These are phyloP conservation scores for Tetrahymena malaccensis DNA, from an alignment of 73 alveolate genomes.

Conservation along the genomic window DNA sequence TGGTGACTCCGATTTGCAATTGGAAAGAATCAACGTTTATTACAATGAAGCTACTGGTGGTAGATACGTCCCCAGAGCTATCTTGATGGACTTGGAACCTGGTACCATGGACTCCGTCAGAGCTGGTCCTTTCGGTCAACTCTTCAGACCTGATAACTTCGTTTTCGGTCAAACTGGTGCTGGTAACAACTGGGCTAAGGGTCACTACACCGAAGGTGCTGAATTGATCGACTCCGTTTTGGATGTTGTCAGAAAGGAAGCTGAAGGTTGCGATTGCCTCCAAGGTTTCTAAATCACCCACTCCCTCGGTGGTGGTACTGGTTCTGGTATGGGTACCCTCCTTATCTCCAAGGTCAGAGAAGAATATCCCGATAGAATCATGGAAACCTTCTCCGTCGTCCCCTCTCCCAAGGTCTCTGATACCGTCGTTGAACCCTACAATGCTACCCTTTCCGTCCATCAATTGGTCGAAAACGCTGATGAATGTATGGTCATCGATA, in stretches of 20 bases:
- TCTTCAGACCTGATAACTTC: slow-evolving; percentile 99
- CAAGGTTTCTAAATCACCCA: slow-evolving; percentile 90
- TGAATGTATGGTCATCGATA: slow-evolving; percentile 94
- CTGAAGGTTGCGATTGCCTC: slow-evolving; percentile 94
- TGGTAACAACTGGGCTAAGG: slow-evolving; percentile 99
- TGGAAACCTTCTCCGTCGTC: slow-evolving; percentile 93
- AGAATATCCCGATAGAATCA: slow-evolving; percentile 96
- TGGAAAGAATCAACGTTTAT: slow-evolving; percentile 91
- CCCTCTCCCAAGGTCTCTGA: slow-evolving; percentile 95
- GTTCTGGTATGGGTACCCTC: slow-evolving; percentile 97
- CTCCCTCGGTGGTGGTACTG: slow-evolving; percentile 94
- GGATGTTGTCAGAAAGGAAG: slow-evolving; percentile 94
- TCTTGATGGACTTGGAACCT: slow-evolving; percentile 99
- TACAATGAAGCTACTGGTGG: slow-evolving; percentile 98
- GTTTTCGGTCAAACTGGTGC: slow-evolving; percentile 95
- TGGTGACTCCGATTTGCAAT: slow-evolving; percentile 95
- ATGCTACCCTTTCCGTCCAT: slow-evolving; percentile 97
- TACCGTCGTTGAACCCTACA: slow-evolving; percentile 98
- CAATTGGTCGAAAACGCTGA: slow-evolving; percentile 96
- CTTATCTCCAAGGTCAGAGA: slow-evolving; percentile 92
- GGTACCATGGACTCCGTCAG: slow-evolving; percentile 98
- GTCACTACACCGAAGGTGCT: slow-evolving; percentile 97
- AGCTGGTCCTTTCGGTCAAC: slow-evolving; percentile 97
- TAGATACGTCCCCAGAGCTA: slow-evolving; percentile 97
- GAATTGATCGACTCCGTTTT: slow-evolving; percentile 88